Base-by-base conservation (phyloP, 1,139 yeast species). In the Entelexis paramagnoliae region DNA sequence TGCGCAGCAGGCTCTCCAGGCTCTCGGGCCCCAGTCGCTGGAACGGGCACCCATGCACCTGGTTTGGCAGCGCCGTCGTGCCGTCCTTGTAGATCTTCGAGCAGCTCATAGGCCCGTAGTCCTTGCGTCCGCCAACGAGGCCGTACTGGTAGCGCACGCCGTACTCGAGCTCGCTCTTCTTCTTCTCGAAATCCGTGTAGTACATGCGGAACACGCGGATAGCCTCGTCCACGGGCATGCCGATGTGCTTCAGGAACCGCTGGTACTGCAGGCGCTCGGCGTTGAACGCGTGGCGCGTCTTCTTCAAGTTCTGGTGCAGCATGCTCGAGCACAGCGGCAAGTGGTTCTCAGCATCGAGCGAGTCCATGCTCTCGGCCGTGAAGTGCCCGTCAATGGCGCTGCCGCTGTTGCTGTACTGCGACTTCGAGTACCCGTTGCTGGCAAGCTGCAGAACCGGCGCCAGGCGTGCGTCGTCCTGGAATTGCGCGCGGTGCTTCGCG, bases 31-130 rank as follows among this genome's bases (percentile, higher is more conserved):
- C 71, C 61, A 85, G 72, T 61, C 85, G 91, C 53, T 95, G 73
- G 68, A 85, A 91, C 3, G 97, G 96, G 68, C 97, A 89, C 3
- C 98, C 98, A 64, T 91, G 96, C 7, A 57, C 56, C 63, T 88
- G 95, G 36, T 76, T 78, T 48, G 80, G 76, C 19, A 75, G 75
- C 0, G 95, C 94, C 54, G 80, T 74, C 8, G 91, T 87, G 59
- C 81, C 80, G 33, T 79, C 74, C 20, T 54, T 54, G 54, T 85
- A 68, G 41, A 93, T 85, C 0, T 83, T 80, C 29, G 79, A 77
- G 71, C 96, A 91, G 63, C 82, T 84, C 82, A 83, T 78, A 0
- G 97, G 95, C 60, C 78, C 78, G 68, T 87, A 88, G 62, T 87
- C 84, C 61, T 79, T 83, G 56, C 96, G 72, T 14, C 83, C 83